Conservation (phyloP, 139 green algal genomes). For the Chlamydomonas schloesseri region DNA sequence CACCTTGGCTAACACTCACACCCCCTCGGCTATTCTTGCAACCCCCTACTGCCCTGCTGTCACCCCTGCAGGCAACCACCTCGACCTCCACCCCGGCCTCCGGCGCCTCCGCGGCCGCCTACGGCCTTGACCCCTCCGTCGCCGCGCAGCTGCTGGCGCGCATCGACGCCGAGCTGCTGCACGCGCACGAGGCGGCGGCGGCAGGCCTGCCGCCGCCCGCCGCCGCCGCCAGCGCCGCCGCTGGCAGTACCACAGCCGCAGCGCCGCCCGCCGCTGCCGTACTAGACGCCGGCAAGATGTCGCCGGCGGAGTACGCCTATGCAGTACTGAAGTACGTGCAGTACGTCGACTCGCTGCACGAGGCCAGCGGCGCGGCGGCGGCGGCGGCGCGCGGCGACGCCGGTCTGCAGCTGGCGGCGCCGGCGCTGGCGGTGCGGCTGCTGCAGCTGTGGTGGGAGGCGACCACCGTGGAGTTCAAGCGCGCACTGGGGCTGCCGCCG, state of each 20-base stretch:
- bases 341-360: constrained; percentile 28
- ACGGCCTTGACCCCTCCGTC: constrained; percentile 7
- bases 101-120: neutral
- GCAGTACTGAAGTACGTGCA: constrained; percentile 38
- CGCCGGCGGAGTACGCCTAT: constrained; percentile 17
- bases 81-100: neutral
- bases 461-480: constrained; percentile 23
- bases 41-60: no score
- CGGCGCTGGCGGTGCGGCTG: constrained; percentile 31
- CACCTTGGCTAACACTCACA: no score
- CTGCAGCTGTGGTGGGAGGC: constrained; percentile 36
- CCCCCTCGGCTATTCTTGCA: no score
- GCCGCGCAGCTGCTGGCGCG: constrained; percentile 27
- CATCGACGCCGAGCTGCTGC: constrained; percentile 26
- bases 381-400: neutral
- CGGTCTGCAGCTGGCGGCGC: constrained; percentile 11
- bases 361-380: neutral
- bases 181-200: constrained; percentile 6
- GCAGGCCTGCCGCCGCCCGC: neutral
- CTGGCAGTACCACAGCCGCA: no score
- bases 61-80: no score
- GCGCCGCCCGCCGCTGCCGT: neutral
- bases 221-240: neutral
- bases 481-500: constrained; percentile 17
- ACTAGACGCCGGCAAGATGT: constrained; percentile 8